Conservation (phyloP, 1,139 yeast genomes). For the Sugiyamaella pinicola region DNA sequence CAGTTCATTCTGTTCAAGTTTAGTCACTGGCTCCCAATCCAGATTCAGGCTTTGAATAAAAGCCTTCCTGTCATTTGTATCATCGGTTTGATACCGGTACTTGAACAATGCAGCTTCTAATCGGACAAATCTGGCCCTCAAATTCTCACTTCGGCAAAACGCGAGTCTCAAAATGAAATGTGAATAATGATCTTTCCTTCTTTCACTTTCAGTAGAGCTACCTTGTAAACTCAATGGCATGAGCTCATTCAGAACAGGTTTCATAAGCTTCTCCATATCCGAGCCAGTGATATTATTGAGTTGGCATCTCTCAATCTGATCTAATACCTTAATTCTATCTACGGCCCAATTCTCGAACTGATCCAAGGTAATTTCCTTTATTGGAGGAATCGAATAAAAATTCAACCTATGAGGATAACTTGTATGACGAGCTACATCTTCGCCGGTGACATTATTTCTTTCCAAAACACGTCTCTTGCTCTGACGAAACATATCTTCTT, state of each 20-base stretch:
- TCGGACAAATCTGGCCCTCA: conserved; percentile 73
- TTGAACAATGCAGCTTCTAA: conserved; percentile 76
- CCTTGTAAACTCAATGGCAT: conserved; percentile 58
- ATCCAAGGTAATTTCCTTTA: conserved; percentile 82
- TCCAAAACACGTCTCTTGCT: conserved; percentile 75
- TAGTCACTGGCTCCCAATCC: conserved; percentile 70
- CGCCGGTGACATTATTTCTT: conserved; percentile 60
- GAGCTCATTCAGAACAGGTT: conserved; percentile 63
- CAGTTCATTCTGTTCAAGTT: conserved; percentile 59
- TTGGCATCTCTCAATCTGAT: conserved; percentile 78
- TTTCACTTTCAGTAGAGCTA: conserved; percentile 47
- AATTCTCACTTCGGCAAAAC: conserved; percentile 83
- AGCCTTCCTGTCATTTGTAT: conserved; percentile 67
- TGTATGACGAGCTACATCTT: conserved; percentile 35
- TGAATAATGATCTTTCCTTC: conserved; percentile 87
- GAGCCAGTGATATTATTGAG: conserved; percentile 64
- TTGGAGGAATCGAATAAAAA: conserved; percentile 75
- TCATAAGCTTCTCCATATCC: conserved; percentile 66
- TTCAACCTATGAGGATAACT: conserved; percentile 57
- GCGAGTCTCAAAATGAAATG: conserved; percentile 87
- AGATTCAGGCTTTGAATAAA: conserved; percentile 58
- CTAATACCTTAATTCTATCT: conserved; percentile 78
- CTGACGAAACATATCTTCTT: conserved; percentile 74
- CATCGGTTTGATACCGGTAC: conserved; percentile 66
- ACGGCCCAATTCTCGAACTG: conserved; percentile 96